A percentile compares a stretch with the other conserved stretches of the same genome.
These are phyloP conservation scores for Antrodiella citrinella DNA, from an alignment of 768 basidiomycete genomes.

Conservation along the genomic window DNA sequence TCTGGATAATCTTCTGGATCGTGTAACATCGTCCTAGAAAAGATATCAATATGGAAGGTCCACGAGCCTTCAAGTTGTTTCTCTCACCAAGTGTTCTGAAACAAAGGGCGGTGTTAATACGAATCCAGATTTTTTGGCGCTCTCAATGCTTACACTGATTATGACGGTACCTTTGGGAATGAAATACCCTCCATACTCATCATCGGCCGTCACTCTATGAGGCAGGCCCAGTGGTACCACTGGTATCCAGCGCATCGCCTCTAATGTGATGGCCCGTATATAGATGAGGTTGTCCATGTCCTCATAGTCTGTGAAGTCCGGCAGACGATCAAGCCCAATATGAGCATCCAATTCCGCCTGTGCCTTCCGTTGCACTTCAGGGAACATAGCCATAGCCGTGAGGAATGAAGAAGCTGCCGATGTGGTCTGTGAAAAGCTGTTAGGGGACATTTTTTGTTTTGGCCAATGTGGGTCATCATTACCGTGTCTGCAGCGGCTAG, in stretches of 20 bases:
- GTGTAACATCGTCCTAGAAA: conserved; percentile 18
- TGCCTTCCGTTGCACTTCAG: conserved; percentile 2
- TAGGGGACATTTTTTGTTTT: too few relatives aligned
- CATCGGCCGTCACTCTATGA: conserved; percentile 13
- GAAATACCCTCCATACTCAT: conserved; percentile 12
- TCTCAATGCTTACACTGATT: conserved; percentile 1
- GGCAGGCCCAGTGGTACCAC: conserved; percentile 10
- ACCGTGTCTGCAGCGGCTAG: background rate
- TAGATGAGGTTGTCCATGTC: conserved; percentile 4
- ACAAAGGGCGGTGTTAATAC: too few relatives aligned
- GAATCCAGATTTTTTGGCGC: too few relatives aligned
- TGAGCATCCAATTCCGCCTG: conserved; percentile 6
- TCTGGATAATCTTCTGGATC: conserved; percentile 14
- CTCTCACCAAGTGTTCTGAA: too few relatives aligned
- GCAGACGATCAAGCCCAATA: conserved; percentile 5
- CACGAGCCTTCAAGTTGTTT: too few relatives aligned
- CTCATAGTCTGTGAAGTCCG: background rate
- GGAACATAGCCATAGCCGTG: conserved; percentile 4
- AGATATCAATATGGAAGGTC: background rate
- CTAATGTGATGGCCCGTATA: conserved; percentile 5
- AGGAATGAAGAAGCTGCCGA: background rate
- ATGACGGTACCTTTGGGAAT: conserved; percentile 15
- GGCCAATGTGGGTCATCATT: too few relatives aligned
- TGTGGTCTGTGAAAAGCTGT: background rate
- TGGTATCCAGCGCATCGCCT: conserved; percentile 5